Evolutionary conservation across 2,329 filamentous ascomycete species (phyloP).

Genomic region (Fusarium sambucinum): DNA sequence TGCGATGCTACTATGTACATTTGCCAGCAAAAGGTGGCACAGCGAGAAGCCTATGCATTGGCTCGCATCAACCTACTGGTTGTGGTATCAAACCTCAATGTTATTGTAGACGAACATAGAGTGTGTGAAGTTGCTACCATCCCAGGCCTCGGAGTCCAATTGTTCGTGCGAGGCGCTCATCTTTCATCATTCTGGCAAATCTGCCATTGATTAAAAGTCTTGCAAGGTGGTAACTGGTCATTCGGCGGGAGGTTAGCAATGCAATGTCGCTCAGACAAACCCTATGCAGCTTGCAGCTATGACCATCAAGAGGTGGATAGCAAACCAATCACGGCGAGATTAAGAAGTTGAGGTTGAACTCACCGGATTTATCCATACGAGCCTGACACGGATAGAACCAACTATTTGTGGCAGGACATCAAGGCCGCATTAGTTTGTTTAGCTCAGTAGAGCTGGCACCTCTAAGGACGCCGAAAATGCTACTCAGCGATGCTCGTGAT

Average conservation of each 20-base stretch:
- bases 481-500: conserved; percentile 26
- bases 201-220: conserved; percentile 2
- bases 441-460: conserved; percentile 22
- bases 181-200: conserved; percentile 1
- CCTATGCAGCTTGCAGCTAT: conserved; percentile 19
- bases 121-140: conserved; percentile 3
- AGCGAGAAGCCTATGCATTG: conserved; percentile 42
- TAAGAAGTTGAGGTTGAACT: not conserved
- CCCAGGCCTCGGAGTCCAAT: conserved; percentile 24
- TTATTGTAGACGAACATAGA: conserved; percentile 22
- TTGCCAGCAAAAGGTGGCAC: conserved; percentile 44
- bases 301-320: conserved; percentile 2
- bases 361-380: conserved; percentile 23
- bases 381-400: conserved; percentile 19
- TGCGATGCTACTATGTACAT: conserved; percentile 42
- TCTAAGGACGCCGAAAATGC: conserved; percentile 13
- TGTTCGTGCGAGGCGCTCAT: conserved; percentile 26
- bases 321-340: conserved; percentile 14
- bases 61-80: conserved; percentile 26
- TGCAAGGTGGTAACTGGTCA: conserved; percentile 4
- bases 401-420: conserved; percentile 31
- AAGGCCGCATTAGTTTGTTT: conserved; percentile 33
- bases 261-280: conserved; percentile 12
- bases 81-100: conserved; percentile 19
- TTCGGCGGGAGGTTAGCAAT: not conserved